Percentiles rank a stretch among this genome's conserved stretches.
Evolutionary conservation across 345 rosid species (phyloP).

Genomic region (Eucalyptus melliodora): DNA sequence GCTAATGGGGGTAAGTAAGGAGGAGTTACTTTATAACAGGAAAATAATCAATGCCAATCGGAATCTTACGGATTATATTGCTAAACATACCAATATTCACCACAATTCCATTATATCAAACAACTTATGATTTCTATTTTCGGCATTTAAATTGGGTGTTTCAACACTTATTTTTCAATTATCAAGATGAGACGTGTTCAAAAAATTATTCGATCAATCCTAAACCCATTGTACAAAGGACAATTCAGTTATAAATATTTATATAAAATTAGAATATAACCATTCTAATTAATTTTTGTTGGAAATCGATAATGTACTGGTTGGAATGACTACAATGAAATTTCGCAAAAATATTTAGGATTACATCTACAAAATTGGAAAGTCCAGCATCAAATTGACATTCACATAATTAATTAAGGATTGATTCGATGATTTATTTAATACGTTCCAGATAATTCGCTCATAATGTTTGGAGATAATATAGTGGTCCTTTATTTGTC

Average conservation of each 20-base stretch:
- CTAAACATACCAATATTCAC: background rate
- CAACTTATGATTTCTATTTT: background rate
- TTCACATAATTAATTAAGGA: background rate
- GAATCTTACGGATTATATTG: background rate
- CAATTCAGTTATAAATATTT: fast-evolving
- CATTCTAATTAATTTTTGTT: fast-evolving
- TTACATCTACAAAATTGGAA: fast-evolving
- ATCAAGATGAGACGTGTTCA: background rate
- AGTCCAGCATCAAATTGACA: fast-evolving
- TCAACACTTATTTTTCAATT: background rate
- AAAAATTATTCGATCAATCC: background rate
- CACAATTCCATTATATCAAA: background rate
- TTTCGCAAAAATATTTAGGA: background rate
- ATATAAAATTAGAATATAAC: no score
- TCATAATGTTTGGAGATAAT: background rate
- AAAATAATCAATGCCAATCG: background rate
- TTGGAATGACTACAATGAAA: fast-evolving
- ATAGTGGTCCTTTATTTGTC: fast-evolving
- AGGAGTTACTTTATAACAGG: background rate
- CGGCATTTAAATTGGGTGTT: background rate
- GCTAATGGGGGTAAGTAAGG: background rate
- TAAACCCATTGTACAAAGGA: fast-evolving
- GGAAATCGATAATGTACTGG: fast-evolving
- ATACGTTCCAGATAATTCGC: fast-evolving
- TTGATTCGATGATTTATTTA: background rate